Base-by-base conservation (phyloP, 1,139 yeast genomes). In the Pichia kudriavzevii region DNA sequence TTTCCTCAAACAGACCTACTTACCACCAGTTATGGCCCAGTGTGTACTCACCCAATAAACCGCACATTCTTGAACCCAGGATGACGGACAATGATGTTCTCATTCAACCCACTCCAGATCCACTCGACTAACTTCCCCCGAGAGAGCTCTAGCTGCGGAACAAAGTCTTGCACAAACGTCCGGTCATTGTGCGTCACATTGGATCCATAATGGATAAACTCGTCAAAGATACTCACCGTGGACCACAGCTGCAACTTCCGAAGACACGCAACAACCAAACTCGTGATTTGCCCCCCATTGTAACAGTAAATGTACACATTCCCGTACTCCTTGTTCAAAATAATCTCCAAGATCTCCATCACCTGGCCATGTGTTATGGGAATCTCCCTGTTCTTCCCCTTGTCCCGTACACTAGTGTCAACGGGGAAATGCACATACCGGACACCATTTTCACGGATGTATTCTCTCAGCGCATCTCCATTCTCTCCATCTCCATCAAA, bases 161-260 rank as follows among this genome's bases (percentile, higher is more conserved):
- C 61, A 53, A 84, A 87, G 14, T 77, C 77, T 45, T 87, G 95
- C 17, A 91, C 85, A 54, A 88, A 91, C 36, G 65, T 67, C 41
- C 95, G 66, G 52, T 88, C 97, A 42, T 83, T 82, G 19, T 83
- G 74, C 27, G 87, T 87, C 30, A 84, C 77, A 35, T 77, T 79
- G n/a, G 83, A 76, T 6, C 88, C 73, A 55, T 74, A 87, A 42
- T 78, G 75, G 31, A 82, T 68, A 50, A 83, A 88, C 57, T 91
- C 98, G 46, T 80, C 85, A 48, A 82, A 76, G 12, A 91, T 85
- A 0, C 95, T 79, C 7, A 87, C 85, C 13, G 84, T 73, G 8
- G 94, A 79, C 98, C 98, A 91, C 49, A 81, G 77, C 27, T 85
- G 83, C 23, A 83, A 62, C 50, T 83, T 83, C 22, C 98, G 63